Percentiles rank a stretch among this genome's conserved stretches.
phyloP scores from a whole-genome alignment of 805 yeast genomes.

The Candida patagonica region DNA sequence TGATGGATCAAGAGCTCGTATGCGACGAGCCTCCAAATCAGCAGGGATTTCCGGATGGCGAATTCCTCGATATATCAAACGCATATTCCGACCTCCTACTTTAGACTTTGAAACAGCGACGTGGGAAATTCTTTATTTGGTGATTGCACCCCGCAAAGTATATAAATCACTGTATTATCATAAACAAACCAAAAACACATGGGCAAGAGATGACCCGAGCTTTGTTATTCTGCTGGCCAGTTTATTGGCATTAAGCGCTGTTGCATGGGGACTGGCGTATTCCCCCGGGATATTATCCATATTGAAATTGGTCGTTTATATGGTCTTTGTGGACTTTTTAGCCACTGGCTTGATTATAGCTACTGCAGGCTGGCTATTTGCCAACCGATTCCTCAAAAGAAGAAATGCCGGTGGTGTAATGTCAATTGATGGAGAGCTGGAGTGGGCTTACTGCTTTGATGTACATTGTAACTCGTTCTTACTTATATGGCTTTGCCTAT shows the following conservation, averaged over 20 bases:
- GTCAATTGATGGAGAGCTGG: constrained; percentile 39
- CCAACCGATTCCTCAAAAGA: constrained; percentile 48
- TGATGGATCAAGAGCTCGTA: constrained; percentile 1
- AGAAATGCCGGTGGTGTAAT: constrained; percentile 16
- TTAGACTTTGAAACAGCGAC: constrained; percentile 86
- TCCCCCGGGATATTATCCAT: constrained; percentile 54
- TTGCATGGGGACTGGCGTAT: constrained; percentile 87
- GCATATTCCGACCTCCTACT: constrained; percentile 64
- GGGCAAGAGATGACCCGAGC: constrained; percentile 91
- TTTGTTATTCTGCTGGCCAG: constrained; percentile 65
- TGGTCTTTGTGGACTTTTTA: constrained; percentile 80
- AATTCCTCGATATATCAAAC: constrained; percentile 23
- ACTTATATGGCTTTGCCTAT: constrained; percentile 66
- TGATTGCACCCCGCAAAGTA: constrained; percentile 71
- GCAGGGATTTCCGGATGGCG: constrained; percentile 6
- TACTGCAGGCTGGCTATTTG: constrained; percentile 62
- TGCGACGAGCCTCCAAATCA: background rate
- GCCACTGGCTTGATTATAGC: constrained; percentile 60
- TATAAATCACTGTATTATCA: constrained; percentile 75
- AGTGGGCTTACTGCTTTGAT: constrained; percentile 94
- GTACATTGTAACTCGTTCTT: constrained; percentile 88
- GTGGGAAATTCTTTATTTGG: constrained; percentile 77
- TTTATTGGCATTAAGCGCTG: constrained; percentile 60
- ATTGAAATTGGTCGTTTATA: constrained; percentile 58
- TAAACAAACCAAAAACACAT: constrained; percentile 65